These are phyloP conservation scores for Globisporangium perplexum DNA, from an alignment of 352 stramenopile species.

Conservation along the genomic window DNA sequence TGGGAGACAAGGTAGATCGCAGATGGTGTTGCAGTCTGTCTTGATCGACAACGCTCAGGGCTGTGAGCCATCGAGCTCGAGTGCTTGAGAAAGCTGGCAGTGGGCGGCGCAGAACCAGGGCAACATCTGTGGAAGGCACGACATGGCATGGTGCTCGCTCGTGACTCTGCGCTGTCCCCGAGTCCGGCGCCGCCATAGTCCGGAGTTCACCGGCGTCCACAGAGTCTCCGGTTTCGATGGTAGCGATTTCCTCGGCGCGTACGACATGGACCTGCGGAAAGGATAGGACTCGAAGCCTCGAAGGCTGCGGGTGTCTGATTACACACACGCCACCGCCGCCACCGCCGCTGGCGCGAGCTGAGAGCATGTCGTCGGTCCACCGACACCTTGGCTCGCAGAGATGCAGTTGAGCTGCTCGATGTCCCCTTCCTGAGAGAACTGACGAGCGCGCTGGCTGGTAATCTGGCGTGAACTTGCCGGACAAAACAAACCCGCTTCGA, in stretches of 20 bases:
- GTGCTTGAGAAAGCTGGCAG: background rate
- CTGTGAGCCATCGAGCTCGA: background rate
- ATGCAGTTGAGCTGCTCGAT: background rate
- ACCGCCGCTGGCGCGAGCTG: background rate
- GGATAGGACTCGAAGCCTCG: background rate
- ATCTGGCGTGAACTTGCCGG: background rate
- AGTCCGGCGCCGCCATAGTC: background rate
- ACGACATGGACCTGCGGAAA: conserved; percentile 8
- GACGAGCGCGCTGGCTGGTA: background rate
- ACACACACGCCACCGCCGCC: background rate
- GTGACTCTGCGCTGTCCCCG: background rate
- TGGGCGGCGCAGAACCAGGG: background rate
- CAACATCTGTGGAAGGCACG: background rate
- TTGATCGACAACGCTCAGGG: background rate
- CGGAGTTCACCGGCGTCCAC: background rate
- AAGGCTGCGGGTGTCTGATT: background rate
- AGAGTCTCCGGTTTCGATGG: background rate
- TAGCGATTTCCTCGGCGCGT: conserved; percentile 1
- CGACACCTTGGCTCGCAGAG: background rate
- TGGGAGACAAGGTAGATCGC: background rate
- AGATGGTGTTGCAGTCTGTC: background rate
- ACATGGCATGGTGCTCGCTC: background rate
- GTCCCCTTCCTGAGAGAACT: too few relatives aligned
- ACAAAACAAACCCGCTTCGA: background rate
- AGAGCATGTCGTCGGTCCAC: background rate